Base-by-base conservation (phyloP, 179 eudicot species). In the Drosera spatulata region DNA sequence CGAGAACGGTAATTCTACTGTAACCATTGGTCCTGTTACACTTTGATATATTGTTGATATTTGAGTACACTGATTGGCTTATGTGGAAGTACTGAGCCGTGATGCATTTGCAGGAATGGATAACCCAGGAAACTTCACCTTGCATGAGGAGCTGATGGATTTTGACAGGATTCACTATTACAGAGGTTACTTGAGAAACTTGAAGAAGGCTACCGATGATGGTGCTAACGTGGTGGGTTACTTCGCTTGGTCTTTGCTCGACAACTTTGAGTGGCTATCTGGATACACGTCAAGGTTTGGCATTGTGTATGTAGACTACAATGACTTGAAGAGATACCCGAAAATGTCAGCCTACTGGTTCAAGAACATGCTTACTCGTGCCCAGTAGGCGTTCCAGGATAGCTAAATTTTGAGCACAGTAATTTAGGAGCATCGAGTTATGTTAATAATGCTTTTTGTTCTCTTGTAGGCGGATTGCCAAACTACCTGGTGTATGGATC, bases 61-160 rank as follows among this genome's bases (percentile, higher is more conserved):
- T 4, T 15, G 5, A n/a, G n/a, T n/a, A n/a, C n/a, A n/a, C n/a
- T n/a, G n/a, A n/a, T 5, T 37, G 39, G 3, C 38, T 6, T 37
- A 3, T n/a, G n/a, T n/a, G n/a, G n/a, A n/a, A n/a, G n/a, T n/a
- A n/a, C n/a, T n/a, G n/a, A n/a, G n/a, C n/a, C n/a, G n/a, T n/a
- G n/a, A n/a, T n/a, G n/a, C n/a, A n/a, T n/a, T n/a, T n/a, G 68
- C 75, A 89, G 97, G 97, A 43, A 86, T 84, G 95, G 97, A 89
- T 74, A 78, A 89, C 55, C 82, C 97, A 0, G 97, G 91, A 0
- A 84, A 82, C 59, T 61, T 75, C 50, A 86, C 91, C 2, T 68
- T 82, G 51, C 22, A 82, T 0, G 41, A 74, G 39, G 95, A 77
- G 42, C 60, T 81, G 55, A 69, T 72, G 49, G 97, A 89, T 61